Evolutionary conservation across 2,329 filamentous ascomycete species (phyloP).

Genomic region (Trichoderma gracile): DNA sequence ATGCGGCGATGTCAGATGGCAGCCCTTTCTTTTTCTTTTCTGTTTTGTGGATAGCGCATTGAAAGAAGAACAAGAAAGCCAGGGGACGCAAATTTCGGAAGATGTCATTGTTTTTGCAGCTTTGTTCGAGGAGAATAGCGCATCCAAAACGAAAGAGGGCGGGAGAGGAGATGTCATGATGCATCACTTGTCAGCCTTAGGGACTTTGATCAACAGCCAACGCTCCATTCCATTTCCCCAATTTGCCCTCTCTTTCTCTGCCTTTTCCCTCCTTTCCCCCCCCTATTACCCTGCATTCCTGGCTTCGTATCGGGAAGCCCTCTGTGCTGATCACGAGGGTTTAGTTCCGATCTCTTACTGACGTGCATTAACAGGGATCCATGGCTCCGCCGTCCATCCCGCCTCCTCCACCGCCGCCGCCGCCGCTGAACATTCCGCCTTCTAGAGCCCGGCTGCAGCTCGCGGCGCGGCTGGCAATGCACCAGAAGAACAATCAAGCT

Average conservation of each 20-base stretch:
- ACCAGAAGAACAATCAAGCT: conserved; percentile 62
- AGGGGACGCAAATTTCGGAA: conserved; percentile 15
- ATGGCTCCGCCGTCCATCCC: conserved; percentile 60
- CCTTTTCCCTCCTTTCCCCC: not conserved
- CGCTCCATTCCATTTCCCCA: conserved; percentile 21
- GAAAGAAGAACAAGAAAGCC: conserved; percentile 19
- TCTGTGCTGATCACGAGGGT: conserved; percentile 26
- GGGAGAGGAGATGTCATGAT: conserved; percentile 1
- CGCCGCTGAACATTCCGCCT: conserved; percentile 80
- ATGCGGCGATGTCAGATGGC: conserved; percentile 6
- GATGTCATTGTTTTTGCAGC: conserved; percentile 17
- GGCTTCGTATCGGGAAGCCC: not conserved
- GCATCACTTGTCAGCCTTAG: conserved; percentile 30
- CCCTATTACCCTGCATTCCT: conserved; percentile 2
- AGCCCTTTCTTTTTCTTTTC: not conserved
- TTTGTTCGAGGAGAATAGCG: conserved; percentile 12
- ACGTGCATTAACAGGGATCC: conserved; percentile 52
- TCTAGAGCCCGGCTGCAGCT: conserved; percentile 85
- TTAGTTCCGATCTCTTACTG: conserved; percentile 62
- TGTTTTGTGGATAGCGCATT: conserved; percentile 23
- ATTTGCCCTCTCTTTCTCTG: conserved; percentile 3
- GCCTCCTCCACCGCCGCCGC: conserved; percentile 66
- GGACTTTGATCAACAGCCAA: conserved; percentile 20
- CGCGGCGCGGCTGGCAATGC: conserved; percentile 80
- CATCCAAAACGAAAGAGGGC: conserved; percentile 28